phyloP scores from a whole-genome alignment of 139 green algal genomes.

The Micractinium conductrix region DNA sequence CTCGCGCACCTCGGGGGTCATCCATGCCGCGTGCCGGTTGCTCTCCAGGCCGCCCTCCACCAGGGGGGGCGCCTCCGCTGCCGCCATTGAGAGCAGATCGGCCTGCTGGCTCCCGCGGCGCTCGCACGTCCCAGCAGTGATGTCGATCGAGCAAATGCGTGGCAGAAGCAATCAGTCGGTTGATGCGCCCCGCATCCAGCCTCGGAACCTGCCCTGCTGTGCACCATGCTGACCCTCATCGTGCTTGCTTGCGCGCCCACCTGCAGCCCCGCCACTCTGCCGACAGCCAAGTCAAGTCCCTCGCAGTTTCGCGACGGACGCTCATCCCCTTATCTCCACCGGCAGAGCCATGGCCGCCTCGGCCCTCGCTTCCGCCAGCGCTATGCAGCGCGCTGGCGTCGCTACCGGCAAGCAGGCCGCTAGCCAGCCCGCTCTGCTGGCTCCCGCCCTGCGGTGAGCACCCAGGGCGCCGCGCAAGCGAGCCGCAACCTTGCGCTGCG shows the following conservation, averaged over 20 bases:
- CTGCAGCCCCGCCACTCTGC: background rate
- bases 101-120: too few species aligned
- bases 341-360: background rate
- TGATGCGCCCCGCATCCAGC: too few species aligned
- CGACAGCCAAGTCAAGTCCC: background rate
- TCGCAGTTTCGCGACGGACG: background rate
- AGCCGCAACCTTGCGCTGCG: too few species aligned
- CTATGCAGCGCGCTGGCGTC: constrained; percentile 9
- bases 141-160: too few species aligned
- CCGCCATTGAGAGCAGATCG: too few species aligned
- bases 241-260: too few species aligned
- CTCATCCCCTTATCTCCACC: constrained; percentile 2
- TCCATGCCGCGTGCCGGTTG: background rate
- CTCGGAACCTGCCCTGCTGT: too few species aligned
- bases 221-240: background rate
- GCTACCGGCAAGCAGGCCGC: constrained; percentile 1
- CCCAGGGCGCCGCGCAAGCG: too few species aligned
- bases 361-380: background rate
- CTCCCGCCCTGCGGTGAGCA: constrained; percentile 8
- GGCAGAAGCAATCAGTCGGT: too few species aligned
- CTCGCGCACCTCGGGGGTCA: constrained; percentile 1
- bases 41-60: background rate
- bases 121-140: too few species aligned
- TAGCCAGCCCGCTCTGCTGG: background rate
- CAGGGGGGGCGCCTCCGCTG: background rate